Evolutionary conservation across 2,329 filamentous ascomycete genomes (phyloP).

Genomic region (Pestalotiopsis sp.): DNA sequence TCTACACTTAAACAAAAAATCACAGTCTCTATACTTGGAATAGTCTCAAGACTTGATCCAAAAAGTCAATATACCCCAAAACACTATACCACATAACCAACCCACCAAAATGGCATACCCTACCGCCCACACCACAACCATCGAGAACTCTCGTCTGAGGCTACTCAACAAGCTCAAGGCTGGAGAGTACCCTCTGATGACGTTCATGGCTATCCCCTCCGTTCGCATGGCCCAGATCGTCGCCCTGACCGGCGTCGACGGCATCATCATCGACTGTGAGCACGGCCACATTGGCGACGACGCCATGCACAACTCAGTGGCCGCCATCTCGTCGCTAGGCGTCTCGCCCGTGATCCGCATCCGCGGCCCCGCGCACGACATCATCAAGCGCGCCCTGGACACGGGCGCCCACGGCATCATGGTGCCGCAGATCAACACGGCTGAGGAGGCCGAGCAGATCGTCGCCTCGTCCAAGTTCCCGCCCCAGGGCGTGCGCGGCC

Average conservation of each 20-base stretch:
- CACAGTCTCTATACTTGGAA: background rate
- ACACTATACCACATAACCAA: background rate
- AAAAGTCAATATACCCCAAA: background rate
- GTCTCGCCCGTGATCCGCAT: slow-evolving; percentile 5
- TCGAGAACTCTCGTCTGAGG: slow-evolving; percentile 7
- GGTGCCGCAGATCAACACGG: slow-evolving; percentile 8
- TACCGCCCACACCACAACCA: background rate
- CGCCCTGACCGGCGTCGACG: slow-evolving; percentile 4
- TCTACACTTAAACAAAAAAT: background rate
- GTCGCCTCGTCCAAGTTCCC: slow-evolving; percentile 1
- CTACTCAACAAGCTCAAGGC: slow-evolving; percentile 9
- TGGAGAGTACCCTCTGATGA: slow-evolving; percentile 3
- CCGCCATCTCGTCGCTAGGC: background rate
- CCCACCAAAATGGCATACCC: background rate
- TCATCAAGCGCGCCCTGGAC: slow-evolving; percentile 3
- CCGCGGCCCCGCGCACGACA: slow-evolving; percentile 9
- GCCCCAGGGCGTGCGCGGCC: slow-evolving; percentile 2
- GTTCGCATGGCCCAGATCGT: slow-evolving; percentile 1
- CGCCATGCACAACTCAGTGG: slow-evolving; percentile 9
- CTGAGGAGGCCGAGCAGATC: background rate
- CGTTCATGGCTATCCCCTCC: slow-evolving; percentile 5
- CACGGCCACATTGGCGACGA: slow-evolving; percentile 9
- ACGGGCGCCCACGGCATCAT: slow-evolving; percentile 9
- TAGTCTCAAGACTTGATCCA: background rate
- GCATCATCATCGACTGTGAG: slow-evolving; percentile 8